Conservation (phyloP, 2,329 filamentous ascomycete species). For the Lithohypha guttulata region DNA sequence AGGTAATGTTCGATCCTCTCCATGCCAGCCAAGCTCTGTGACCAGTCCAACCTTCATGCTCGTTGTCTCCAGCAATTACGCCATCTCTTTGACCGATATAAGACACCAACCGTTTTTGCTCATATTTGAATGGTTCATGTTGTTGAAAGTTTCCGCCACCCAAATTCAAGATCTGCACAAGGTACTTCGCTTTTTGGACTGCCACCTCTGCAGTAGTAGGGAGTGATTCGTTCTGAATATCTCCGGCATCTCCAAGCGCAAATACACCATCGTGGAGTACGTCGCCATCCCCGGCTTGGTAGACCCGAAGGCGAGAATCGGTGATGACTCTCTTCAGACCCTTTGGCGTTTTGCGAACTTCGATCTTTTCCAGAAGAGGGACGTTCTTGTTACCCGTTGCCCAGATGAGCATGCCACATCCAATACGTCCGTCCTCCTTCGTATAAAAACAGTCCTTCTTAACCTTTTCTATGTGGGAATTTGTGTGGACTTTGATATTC, state of each 20-base stretch:
- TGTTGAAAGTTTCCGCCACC: background rate
- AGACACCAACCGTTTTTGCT: conserved; percentile 29
- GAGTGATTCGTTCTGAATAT: conserved; percentile 16
- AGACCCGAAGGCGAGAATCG: conserved; percentile 24
- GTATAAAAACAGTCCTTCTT: conserved; percentile 27
- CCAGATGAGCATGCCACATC: conserved; percentile 32
- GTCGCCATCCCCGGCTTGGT: conserved; percentile 15
- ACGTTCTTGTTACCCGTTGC: conserved; percentile 30
- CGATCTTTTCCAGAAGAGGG: conserved; percentile 26
- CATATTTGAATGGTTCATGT: conserved; percentile 28
- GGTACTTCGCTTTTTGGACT: conserved; percentile 20
- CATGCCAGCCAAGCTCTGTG: conserved; percentile 35
- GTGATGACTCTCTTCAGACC: conserved; percentile 29
- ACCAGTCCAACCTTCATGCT: conserved; percentile 28
- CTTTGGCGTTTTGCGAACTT: conserved; percentile 26
- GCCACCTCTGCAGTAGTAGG: conserved; percentile 22
- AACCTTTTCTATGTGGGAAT: conserved; percentile 29
- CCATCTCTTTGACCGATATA: conserved; percentile 36
- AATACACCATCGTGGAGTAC: conserved; percentile 19
- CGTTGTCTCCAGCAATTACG: conserved; percentile 28
- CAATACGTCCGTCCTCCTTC: conserved; percentile 27
- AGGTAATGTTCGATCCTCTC: conserved; percentile 30
- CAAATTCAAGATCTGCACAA: conserved; percentile 17
- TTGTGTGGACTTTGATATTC: conserved; percentile 31
- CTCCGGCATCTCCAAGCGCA: conserved; percentile 25